Evolutionary conservation across 2,329 filamentous ascomycete species (phyloP).

Genomic region (Zymoseptoria passerinii): DNA sequence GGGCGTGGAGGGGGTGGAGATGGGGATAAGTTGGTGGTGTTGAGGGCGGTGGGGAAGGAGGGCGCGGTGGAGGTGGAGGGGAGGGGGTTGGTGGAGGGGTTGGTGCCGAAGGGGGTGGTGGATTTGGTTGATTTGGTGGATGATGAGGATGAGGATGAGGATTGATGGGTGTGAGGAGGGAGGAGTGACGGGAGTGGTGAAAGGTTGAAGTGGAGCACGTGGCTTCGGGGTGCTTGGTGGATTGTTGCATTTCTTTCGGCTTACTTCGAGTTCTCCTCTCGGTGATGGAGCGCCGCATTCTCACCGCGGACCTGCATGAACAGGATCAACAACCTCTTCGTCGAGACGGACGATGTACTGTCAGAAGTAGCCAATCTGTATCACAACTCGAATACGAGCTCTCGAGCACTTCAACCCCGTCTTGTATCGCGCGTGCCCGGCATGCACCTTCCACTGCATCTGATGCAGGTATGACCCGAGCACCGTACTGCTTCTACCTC

Average conservation of each 20-base stretch:
- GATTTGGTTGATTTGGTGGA: constrained; percentile 15
- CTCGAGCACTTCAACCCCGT: background rate
- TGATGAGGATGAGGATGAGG: background rate
- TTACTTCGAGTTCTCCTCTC: background rate
- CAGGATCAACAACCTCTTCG: background rate
- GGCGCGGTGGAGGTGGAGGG: constrained; percentile 4
- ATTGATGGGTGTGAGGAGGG: too few relatives aligned
- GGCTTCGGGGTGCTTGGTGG: background rate
- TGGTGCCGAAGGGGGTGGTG: constrained; percentile 7
- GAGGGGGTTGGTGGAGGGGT: constrained; percentile 12
- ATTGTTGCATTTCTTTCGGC: background rate
- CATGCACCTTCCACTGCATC: background rate
- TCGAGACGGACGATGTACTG: background rate
- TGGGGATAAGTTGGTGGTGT: constrained; percentile 24
- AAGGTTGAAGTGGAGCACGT: background rate
- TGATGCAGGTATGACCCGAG: too few relatives aligned
- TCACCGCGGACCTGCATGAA: background rate
- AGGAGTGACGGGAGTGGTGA: background rate
- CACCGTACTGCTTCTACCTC: background rate
- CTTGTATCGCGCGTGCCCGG: background rate
- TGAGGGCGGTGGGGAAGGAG: constrained; percentile 17
- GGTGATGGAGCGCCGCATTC: background rate
- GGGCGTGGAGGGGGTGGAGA: constrained; percentile 14
- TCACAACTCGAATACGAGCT: background rate
- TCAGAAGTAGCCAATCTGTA: background rate